These are phyloP conservation scores for Juglanconis juglandina DNA, from an alignment of 2,329 filamentous ascomycete species.

Conservation along the genomic window DNA sequence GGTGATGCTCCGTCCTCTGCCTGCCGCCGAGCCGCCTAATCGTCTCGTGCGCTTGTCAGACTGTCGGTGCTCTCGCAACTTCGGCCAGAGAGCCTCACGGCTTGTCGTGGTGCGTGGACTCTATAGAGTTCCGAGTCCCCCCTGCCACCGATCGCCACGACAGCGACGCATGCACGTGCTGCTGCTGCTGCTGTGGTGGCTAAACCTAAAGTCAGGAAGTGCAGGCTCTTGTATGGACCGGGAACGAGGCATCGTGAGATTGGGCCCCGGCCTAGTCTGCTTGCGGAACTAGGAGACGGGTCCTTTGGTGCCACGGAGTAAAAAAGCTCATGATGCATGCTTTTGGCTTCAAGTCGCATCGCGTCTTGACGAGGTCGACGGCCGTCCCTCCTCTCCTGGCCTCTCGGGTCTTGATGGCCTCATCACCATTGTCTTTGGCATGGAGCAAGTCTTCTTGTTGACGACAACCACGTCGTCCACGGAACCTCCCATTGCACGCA, in stretches of 20 bases:
- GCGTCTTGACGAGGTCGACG: constrained; percentile 5
- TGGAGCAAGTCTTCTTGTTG: neutral
- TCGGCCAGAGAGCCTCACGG: neutral
- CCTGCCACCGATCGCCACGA: neutral
- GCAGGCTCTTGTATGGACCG: neutral
- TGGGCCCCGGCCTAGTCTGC: neutral
- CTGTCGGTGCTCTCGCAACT: neutral
- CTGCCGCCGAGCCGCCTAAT: neutral
- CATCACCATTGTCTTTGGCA: too few species aligned
- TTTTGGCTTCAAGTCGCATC: constrained; percentile 15
- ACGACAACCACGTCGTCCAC: neutral
- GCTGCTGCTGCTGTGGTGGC: neutral
- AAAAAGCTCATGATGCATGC: constrained; percentile 12
- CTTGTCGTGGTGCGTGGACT: neutral
- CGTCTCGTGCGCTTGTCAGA: too few species aligned
- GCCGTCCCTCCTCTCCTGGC: neutral
- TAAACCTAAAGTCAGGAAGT: neutral
- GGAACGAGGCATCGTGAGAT: neutral
- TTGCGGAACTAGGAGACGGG: constrained; percentile 5
- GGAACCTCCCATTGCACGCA: neutral
- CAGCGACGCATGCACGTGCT: neutral
- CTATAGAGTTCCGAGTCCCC: too few species aligned
- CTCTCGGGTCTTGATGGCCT: neutral
- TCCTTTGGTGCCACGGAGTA: constrained; percentile 3
- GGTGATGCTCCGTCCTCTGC: constrained; percentile 10